phyloP scores from a whole-genome alignment of 2,329 filamentous ascomycete genomes.

The Rutstroemia sp. region DNA sequence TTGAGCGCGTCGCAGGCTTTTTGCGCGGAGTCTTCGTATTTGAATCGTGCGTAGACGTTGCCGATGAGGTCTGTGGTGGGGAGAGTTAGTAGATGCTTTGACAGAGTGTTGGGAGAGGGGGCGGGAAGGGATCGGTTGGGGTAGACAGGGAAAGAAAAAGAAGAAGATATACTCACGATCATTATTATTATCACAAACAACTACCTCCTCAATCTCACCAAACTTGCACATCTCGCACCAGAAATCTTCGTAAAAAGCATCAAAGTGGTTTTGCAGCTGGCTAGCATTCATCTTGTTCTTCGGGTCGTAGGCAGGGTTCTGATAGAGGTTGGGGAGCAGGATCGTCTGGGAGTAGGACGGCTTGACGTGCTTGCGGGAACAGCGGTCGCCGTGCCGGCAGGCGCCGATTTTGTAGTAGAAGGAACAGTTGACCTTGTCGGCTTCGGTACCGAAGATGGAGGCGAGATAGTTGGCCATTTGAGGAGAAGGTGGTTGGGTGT shows the following conservation, averaged over 20 bases:
- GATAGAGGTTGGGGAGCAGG: slow-evolving; percentile 96
- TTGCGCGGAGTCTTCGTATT: slow-evolving; percentile 96
- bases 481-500: neutral
- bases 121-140: neutral
- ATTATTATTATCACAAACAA: slow-evolving; percentile 99
- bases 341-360: slow-evolving; percentile 97
- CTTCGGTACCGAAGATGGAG: slow-evolving; percentile 98
- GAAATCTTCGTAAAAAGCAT: slow-evolving; percentile 99
- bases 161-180: slow-evolving; percentile 40
- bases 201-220: slow-evolving; percentile 92
- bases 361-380: slow-evolving; percentile 98
- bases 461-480: slow-evolving; percentile 96
- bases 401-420: slow-evolving; percentile 99
- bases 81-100: slow-evolving; percentile 19
- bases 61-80: slow-evolving; percentile 70
- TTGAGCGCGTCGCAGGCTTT: slow-evolving; percentile 91
- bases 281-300: slow-evolving; percentile 95
- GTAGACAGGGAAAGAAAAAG: neutral
- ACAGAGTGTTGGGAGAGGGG: neutral
- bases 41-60: slow-evolving; percentile 99
- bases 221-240: slow-evolving; percentile 99
- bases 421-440: slow-evolving; percentile 98
- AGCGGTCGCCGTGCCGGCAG: slow-evolving; percentile 96
- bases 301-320: slow-evolving; percentile 94
- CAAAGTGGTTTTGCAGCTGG: slow-evolving; percentile 98